These are phyloP conservation scores for Eutrema yunnanense DNA, from an alignment of 345 rosid species.

Conservation along the genomic window DNA sequence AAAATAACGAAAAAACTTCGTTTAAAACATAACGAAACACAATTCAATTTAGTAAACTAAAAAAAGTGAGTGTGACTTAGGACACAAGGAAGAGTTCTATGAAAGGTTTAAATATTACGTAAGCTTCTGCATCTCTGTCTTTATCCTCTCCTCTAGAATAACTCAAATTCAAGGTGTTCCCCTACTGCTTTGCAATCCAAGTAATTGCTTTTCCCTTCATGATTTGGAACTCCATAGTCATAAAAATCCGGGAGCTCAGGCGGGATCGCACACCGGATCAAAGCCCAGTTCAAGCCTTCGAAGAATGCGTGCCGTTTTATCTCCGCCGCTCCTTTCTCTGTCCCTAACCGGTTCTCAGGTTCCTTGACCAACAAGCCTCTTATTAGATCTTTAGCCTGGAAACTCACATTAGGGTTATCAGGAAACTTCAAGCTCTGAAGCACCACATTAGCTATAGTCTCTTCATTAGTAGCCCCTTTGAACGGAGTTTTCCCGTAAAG, in stretches of 20 bases:
- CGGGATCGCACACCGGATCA: constrained; percentile 83
- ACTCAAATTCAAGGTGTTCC: constrained; percentile 88
- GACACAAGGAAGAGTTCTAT: not conserved
- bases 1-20: not conserved
- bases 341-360: constrained; percentile 75
- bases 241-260: constrained; percentile 72
- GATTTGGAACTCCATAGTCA: constrained; percentile 46
- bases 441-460: constrained; percentile 79
- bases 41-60: not conserved
- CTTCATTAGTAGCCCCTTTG: constrained; percentile 80
- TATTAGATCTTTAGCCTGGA: constrained; percentile 85
- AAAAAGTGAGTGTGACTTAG: not conserved
- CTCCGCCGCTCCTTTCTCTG: constrained; percentile 90
- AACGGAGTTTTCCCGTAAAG: constrained; percentile 86
- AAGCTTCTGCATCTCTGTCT: not conserved
- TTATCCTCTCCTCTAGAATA: constrained; percentile 41
- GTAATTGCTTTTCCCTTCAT: constrained; percentile 39
- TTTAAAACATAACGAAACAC: constrained; percentile 1
- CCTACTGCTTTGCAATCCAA: constrained; percentile 71
- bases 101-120: not conserved
- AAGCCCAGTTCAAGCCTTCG: constrained; percentile 91
- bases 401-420: constrained; percentile 68
- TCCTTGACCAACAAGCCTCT: constrained; percentile 77
- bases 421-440: constrained; percentile 71
- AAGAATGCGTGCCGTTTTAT: constrained; percentile 88